Evolutionary conservation across 2,329 filamentous ascomycete genomes (phyloP), one percentile per base, ranked within the genome.

Genomic region (Cercospora janseana): DNA sequence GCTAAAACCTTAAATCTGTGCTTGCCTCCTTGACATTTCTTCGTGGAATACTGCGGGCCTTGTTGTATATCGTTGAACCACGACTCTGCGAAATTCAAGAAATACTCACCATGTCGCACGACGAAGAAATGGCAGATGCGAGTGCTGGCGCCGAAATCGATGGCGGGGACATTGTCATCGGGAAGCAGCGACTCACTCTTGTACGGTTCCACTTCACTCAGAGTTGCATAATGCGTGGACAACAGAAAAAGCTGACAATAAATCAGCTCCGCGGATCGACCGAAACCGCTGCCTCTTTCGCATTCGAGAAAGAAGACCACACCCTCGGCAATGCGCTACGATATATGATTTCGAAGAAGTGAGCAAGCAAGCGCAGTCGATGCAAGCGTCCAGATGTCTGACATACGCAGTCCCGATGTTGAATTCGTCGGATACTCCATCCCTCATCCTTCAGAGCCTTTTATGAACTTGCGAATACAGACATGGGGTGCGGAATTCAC

Each of bases 301-400:
- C 97, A 68, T 95, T 98, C 63, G 82, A 87, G 53, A 85, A 88
- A 37, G 93, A 98, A 74, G 90, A 94, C 34, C 93, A 98, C 71
- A 98, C 93, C 0, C 76, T 98, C 45, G 93, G 93, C 21, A 98
- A 98, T 71, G 89, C 91, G 7, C 74, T 98, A 62, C 81, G 93
- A 65, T 97, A 91, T 68, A 86, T 96, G 57, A 94, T 98, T 64
- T 96, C 95, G 88, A 97, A 97, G 74, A 98, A 98, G 92, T 96
- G 75, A 59, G 82, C 66, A 24, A 23, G 6, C 20, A 6, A 24
- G 21, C 28, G 37, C 37, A 38, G 27, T n/a, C n/a, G n/a, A n/a
- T n/a, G n/a, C 31, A 23, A 27, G 24, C 10, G 8, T 26, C 23
- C 47, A 49, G 37, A 54, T 26, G n/a, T 20, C 44, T 32, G 16